Evolutionary conservation across 768 basidiomycete genomes (phyloP).

Genomic region (Mycena venus): DNA sequence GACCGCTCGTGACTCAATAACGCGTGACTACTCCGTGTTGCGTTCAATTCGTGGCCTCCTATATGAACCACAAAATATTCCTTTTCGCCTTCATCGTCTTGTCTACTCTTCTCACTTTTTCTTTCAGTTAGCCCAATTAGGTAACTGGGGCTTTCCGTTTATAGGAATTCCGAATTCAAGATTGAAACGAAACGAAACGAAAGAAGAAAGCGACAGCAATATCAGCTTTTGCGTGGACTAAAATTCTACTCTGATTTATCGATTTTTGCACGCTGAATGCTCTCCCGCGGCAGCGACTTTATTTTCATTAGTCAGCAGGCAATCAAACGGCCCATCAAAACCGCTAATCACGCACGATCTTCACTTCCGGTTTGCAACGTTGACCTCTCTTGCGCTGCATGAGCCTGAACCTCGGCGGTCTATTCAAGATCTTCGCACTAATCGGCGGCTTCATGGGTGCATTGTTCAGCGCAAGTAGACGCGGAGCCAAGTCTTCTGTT

Average conservation of each 20-base stretch:
- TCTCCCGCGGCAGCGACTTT: not conserved
- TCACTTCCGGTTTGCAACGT: not conserved
- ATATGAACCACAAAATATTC: too few relatives aligned
- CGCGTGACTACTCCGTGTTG: too few relatives aligned
- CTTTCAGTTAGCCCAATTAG: not conserved
- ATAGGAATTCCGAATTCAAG: not conserved
- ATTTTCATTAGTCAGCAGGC: not conserved
- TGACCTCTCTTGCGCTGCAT: not conserved
- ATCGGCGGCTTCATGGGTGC: constrained; percentile 50
- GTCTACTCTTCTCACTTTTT: not conserved
- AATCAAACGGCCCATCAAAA: not conserved
- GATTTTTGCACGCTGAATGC: too few relatives aligned
- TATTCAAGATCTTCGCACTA: not conserved
- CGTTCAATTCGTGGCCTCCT: too few relatives aligned
- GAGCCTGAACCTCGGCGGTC: not conserved
- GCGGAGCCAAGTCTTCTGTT: constrained; percentile 41
- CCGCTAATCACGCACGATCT: not conserved
- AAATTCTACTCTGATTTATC: too few relatives aligned
- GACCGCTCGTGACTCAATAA: not conserved
- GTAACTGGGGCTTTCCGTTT: constrained; percentile 15
- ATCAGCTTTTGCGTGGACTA: too few relatives aligned
- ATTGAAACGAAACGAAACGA: not conserved
- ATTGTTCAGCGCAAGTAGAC: constrained; percentile 44
- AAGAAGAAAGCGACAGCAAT: not conserved
- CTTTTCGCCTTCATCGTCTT: not conserved